Percentiles rank a stretch among this genome's conserved stretches.
These are phyloP conservation scores for Thalia dealbata DNA, from an alignment of 176 grass and related monocot genomes.

Conservation along the genomic window DNA sequence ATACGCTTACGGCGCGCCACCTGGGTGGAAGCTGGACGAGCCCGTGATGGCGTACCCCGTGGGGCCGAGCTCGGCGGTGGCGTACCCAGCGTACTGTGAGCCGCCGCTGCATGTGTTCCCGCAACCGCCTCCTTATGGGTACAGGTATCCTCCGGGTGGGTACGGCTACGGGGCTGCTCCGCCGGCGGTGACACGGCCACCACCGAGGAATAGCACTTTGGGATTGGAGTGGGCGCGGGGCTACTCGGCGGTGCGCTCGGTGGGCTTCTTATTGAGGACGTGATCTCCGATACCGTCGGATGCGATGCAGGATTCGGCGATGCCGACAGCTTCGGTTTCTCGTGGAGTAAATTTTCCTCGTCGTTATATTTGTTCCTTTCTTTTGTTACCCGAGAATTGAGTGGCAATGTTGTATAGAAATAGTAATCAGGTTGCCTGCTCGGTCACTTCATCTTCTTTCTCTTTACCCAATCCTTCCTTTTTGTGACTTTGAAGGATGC, in stretches of 20 bases:
- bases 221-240: slow-evolving; percentile 54
- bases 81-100: slow-evolving; percentile 14
- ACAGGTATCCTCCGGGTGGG: slow-evolving; percentile 22
- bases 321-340: neutral
- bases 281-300: slow-evolving; percentile 23
- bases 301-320: slow-evolving; percentile 34
- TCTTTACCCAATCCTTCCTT: too few relatives aligned
- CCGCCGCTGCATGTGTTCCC: slow-evolving; percentile 39
- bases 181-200: slow-evolving; percentile 37
- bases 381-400: neutral
- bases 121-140: slow-evolving; percentile 14
- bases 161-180: slow-evolving; percentile 26
- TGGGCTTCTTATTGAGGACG: slow-evolving; percentile 56
- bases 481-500: too few relatives aligned
- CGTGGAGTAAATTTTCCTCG: too few relatives aligned
- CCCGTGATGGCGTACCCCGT: slow-evolving; percentile 10
- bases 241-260: slow-evolving; percentile 60
- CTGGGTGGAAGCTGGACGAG: neutral
- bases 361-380: neutral
- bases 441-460: too few relatives aligned
- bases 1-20: slow-evolving; percentile 26
- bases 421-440: too few relatives aligned
- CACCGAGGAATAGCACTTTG: slow-evolving; percentile 35
- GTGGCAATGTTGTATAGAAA: neutral
- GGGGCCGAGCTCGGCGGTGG: neutral